Base-by-base conservation (phyloP, 345 rosid genomes). In the Pugionium dolabratum region DNA sequence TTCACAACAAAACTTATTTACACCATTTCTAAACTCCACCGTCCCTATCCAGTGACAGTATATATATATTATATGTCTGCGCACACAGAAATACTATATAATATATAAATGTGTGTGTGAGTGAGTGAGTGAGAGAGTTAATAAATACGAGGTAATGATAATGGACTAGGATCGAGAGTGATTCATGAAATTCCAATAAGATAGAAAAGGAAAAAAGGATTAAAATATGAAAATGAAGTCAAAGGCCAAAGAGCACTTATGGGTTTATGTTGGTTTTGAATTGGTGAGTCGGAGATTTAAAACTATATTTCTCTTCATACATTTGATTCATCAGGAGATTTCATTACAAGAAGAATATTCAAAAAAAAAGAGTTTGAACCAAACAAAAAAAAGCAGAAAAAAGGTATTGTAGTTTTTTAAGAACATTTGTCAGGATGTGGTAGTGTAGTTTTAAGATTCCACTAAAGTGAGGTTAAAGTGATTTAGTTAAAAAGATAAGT, bases 71-170 rank as follows among this genome's bases (percentile, higher is more conserved):
- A 58, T 40, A 56, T 34, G 36, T 34, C 36, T 34, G 76, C 71
- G 52, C 33, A 72, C 1, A 56, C 11, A 40, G 25, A 44, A 5
- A 42, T 34, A 11, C 5, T 10, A 60, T 34, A 59, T 30, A 31
- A 31, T 37, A 50, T 54, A 10, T 25, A 11, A 46, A 28, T 59
- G 25, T 51, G 6, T 7, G 33, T 1, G 56, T 1, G 58, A 0
- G 35, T 2, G 56, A 0, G 35, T 2, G 56, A 7, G 59, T 26
- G 35, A 27, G 26, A 51, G 61, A 51, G 46, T 49, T 41, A 31
- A 66, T 37, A 52, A 51, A 59, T 59, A 73, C 76, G 76, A 73
- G 72, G 76, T 66, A 66, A 30, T 66, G 72, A 48, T 66, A 59
- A 66, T 59, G 72, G 67, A 66, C 51, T 18, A 54, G 52, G 18